Evolutionary conservation across 805 yeast genomes (phyloP), one percentile per base, ranked within the genome.

Genomic region (Yamadazyma ubonensis): DNA sequence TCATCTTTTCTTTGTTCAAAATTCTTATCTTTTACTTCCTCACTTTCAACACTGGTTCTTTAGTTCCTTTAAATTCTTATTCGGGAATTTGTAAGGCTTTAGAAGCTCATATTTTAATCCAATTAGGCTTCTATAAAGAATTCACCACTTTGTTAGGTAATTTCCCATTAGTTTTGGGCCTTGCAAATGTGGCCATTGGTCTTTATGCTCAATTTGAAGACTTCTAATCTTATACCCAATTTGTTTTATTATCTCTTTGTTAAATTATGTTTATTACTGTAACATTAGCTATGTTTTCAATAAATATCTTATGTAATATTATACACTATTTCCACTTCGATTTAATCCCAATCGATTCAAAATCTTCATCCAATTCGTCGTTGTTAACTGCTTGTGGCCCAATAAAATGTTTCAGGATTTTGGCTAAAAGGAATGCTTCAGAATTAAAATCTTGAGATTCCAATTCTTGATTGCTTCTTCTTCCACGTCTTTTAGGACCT

Each of bases 141-240:
- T 63, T 65, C 46, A 48, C 58, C 25, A 38, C 47, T 12, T 43
- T 53, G 28, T 74, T 76, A 52, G 80, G 79, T 41, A 59, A 58
- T 48, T 68, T 73, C 61, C 71, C 77, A 32, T 50, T 75, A 23
- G 59, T 74, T 33, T 52, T 73, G 40, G 76, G 76, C 15, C 46
- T 68, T 27, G 71, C 78, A 48, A 68, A 71, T 45, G 59, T 75
- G 22, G 54, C 66, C 22, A 54, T 75, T 54, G 75, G 78, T 5
- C 64, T 76, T 41, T 77, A 77, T 57, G 75, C 81, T 26, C 75
- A 70, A 54, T 67, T 69, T 49, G 74, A 69, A 54, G 73, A 69
- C 43, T 63, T 57, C 53, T 69, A 54, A 25, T 32, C 11, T 25
- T 12, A 20, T 23, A 30, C 29, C 35, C 26, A 12, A 23, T 10